These are phyloP conservation scores for Castanospermum australe DNA, from an alignment of 306 rosid genomes.

Conservation along the genomic window DNA sequence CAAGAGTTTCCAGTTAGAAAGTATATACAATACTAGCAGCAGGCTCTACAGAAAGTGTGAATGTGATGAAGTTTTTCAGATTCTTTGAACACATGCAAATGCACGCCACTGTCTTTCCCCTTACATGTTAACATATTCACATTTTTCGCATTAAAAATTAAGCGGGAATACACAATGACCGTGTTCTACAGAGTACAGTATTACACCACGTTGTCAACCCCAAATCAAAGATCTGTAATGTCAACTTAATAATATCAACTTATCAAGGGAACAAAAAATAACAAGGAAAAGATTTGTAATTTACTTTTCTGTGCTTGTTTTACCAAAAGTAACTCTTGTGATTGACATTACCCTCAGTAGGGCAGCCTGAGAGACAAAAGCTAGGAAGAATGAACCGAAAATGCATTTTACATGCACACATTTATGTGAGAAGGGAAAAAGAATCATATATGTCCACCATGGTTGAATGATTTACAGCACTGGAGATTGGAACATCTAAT, in stretches of 20 bases:
- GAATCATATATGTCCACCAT: constrained; percentile 6
- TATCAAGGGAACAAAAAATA: neutral
- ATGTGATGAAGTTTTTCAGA: too few species aligned
- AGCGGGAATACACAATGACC: too few species aligned
- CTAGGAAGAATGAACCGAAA: neutral
- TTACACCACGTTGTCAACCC: neutral
- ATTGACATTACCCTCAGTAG: neutral
- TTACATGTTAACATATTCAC: too few species aligned
- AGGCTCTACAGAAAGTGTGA: too few species aligned
- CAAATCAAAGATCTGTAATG: neutral
- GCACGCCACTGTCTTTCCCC: too few species aligned
- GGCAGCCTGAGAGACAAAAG: neutral
- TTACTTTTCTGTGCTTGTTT: neutral
- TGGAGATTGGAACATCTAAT: neutral
- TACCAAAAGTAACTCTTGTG: neutral
- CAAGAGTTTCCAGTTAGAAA: too few species aligned
- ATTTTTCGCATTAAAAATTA: too few species aligned
- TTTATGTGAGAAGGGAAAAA: constrained; percentile 23
- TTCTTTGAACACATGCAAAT: too few species aligned
- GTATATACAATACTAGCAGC: too few species aligned
- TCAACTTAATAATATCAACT: neutral
- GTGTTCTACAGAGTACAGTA: neutral
- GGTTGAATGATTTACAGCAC: constrained; percentile 20
- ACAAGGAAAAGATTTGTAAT: neutral
- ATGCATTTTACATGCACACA: constrained; percentile 19